Evolutionary conservation across 495 filamentous ascomycete species (phyloP).

Genomic region (Podospora bellae-mahoneyi): DNA sequence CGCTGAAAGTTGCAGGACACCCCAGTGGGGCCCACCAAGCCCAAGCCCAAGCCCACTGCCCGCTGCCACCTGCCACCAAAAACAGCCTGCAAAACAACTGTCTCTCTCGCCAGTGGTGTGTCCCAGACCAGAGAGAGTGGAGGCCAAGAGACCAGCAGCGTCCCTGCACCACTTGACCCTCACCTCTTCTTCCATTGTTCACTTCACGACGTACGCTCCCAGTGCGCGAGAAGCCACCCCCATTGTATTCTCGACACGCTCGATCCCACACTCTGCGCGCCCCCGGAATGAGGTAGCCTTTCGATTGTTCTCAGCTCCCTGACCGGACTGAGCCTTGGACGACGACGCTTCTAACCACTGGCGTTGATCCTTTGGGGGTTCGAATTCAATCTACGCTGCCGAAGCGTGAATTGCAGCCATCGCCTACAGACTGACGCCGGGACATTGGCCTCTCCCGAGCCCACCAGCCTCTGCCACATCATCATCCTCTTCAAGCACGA

Average conservation of each 20-base stretch:
- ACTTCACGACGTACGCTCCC: conserved; percentile 19
- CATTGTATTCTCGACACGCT: conserved; percentile 12
- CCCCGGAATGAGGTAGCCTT: conserved; percentile 52
- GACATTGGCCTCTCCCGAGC: background rate
- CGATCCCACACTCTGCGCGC: conserved; percentile 23
- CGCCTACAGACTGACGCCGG: background rate
- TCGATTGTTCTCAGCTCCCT: conserved; percentile 51
- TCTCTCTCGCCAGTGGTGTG: conserved; percentile 1
- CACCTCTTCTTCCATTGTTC: background rate
- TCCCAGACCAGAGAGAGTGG: background rate
- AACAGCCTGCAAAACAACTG: conserved; percentile 14
- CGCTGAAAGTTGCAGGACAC: background rate
- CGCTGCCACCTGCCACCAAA: conserved; percentile 20
- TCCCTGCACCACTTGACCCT: conserved; percentile 7
- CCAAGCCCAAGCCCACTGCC: conserved; percentile 15
- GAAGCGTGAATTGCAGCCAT: conserved; percentile 10
- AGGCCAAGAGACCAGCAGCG: background rate
- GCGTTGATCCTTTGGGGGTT: conserved; percentile 10
- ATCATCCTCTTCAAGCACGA: conserved; percentile 12
- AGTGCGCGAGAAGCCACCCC: conserved; percentile 15
- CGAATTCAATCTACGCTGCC: conserved; percentile 12
- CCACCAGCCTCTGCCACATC: conserved; percentile 18
- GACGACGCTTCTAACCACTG: conserved; percentile 2
- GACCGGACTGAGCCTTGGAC: conserved; percentile 47
- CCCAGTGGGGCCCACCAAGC: conserved; percentile 9